Base-by-base conservation (phyloP, 306 rosid species). In the Rosa rugosa region DNA sequence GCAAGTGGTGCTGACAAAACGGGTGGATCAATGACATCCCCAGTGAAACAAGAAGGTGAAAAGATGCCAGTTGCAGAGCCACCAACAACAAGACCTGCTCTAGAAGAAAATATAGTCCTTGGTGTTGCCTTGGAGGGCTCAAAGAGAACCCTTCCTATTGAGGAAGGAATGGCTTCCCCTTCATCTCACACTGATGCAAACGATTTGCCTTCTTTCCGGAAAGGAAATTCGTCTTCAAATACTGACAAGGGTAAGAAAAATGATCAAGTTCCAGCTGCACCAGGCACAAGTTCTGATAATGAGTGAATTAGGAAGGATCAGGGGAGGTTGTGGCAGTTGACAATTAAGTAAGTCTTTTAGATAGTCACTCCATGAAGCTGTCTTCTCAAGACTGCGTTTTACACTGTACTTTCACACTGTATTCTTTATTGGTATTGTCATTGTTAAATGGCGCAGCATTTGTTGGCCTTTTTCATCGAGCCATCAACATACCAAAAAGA, bases 111-210 rank as follows among this genome's bases (percentile, higher is more conserved):
- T 77, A 87, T 94, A 76, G 97, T 94, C 9, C 97, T 94, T 1
- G 99, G 94, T 46, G 97, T 94, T 79, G 97, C 99, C 73, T 85
- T 94, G 84, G 95, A 89, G 67, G 98, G 97, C 72, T 92, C 99
- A 5, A 94, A 94, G 91, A 88, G 97, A 84, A 94, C 93, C 40
- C 99, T 94, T 80, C 97, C 95, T 23, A 94, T 94, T 56, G 96
- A 90, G 82, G 95, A 91, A 16, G 92, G 18, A 31, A 77, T 60
- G 79, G 88, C 68, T 77, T 53, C 86, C 42, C 68, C 83, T 72
- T 65, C 84, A 71, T 65, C 86, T 75, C 73, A 69, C 71, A 70
- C 62, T 22, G 91, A 86, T 72, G 75, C 76, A 46, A 91, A 86
- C 65, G 97, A 92, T 84, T 66, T 85, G 95, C 84, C 97, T 65